These are phyloP conservation scores for Pulicaria dysenterica DNA, from an alignment of 129 eudicot species.

Conservation along the genomic window DNA sequence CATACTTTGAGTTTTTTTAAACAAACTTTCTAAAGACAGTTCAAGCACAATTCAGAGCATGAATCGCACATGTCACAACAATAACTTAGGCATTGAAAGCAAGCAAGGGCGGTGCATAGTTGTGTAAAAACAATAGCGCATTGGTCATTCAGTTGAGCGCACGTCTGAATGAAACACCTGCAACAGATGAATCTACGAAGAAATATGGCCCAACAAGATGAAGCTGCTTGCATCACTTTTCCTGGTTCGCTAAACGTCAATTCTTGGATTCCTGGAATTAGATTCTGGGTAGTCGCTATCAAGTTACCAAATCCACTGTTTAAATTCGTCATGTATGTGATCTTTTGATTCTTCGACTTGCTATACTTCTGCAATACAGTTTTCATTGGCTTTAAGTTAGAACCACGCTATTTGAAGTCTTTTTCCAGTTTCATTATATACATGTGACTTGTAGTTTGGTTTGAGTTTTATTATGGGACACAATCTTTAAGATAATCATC, in stretches of 20 bases:
- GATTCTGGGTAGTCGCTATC: conserved; percentile 60
- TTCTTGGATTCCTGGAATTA: conserved; percentile 56
- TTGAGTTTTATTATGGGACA: too few relatives aligned
- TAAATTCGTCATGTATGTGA: conserved; percentile 38
- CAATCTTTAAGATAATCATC: too few relatives aligned
- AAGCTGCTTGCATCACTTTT: conserved; percentile 54
- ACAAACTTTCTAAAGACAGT: conserved; percentile 25
- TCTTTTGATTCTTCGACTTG: conserved; percentile 35
- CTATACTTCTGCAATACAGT: conserved; percentile 44
- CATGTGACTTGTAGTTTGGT: too few relatives aligned
- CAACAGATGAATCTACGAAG: conserved; percentile 64
- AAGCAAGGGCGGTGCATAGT: conserved; percentile 76
- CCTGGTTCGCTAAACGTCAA: conserved; percentile 53
- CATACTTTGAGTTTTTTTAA: not conserved
- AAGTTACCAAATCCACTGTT: conserved; percentile 76
- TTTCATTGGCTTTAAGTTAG: too few relatives aligned
- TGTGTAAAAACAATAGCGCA: conserved; percentile 61
- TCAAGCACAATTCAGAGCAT: conserved; percentile 39
- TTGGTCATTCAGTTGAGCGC: conserved; percentile 54
- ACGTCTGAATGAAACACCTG: conserved; percentile 70
- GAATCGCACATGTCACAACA: conserved; percentile 65
- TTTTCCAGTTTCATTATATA: too few relatives aligned
- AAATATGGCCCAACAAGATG: conserved; percentile 43
- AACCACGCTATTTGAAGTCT: too few relatives aligned
- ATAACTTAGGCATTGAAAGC: conserved; percentile 62